phyloP scores from a whole-genome alignment of 2,329 filamentous ascomycete species.

The Cladophialophora psammophila region DNA sequence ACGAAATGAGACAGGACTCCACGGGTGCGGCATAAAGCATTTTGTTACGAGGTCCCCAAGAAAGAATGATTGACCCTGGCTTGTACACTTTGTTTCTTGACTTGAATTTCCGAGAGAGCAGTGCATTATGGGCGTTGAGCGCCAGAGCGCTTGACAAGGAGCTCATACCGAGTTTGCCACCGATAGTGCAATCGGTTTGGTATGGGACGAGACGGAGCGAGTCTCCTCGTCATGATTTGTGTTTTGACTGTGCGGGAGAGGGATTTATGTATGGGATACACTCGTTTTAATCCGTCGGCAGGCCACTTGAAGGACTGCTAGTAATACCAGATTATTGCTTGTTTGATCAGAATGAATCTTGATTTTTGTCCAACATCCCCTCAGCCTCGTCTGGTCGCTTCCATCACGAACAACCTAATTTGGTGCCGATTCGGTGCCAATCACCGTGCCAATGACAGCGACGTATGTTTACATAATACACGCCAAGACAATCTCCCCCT shows the following conservation, averaged over 20 bases:
- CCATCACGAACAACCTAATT: background rate
- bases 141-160: conserved; percentile 18
- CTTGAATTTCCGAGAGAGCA: conserved; percentile 21
- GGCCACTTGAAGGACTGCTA: conserved; percentile 18
- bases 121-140: conserved; percentile 28
- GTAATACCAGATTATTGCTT: conserved; percentile 23
- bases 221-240: conserved; percentile 26
- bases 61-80: conserved; percentile 36
- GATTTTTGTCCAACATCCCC: background rate
- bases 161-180: conserved; percentile 13
- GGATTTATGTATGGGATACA: conserved; percentile 29
- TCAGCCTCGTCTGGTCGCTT: conserved; percentile 1
- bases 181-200: conserved; percentile 20
- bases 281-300: conserved; percentile 36
- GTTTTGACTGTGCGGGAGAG: conserved; percentile 21
- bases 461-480: conserved; percentile 16
- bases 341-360: conserved; percentile 7
- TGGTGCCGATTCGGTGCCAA: too few species aligned
- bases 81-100: conserved; percentile 35
- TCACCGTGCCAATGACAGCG: background rate
- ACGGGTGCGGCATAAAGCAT: conserved; percentile 38
- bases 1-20: conserved; percentile 37
- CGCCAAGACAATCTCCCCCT: conserved; percentile 22
- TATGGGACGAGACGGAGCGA: conserved; percentile 25
- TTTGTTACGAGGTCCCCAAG: conserved; percentile 31